phyloP scores from a whole-genome alignment of 2,329 filamentous ascomycete genomes.

The Colletotrichum echinochloae region DNA sequence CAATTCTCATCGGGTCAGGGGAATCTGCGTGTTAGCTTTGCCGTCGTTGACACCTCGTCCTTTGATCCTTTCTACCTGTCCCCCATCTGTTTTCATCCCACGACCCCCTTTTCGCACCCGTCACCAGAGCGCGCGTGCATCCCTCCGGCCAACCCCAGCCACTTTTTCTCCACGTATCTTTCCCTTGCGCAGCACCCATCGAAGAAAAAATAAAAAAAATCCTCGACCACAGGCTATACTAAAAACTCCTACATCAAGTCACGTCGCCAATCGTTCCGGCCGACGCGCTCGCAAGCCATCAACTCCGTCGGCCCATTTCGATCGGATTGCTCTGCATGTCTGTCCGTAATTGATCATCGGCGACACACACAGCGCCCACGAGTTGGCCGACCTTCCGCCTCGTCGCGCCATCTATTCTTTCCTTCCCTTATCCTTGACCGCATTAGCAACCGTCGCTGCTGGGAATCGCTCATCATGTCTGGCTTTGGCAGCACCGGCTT shows the following conservation, averaged over 20 bases:
- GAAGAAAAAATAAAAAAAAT: conserved; percentile 32
- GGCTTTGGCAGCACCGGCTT: conserved; percentile 63
- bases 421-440: conserved; percentile 1
- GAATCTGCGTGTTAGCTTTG: neutral
- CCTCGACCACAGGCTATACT: conserved; percentile 26
- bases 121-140: conserved; percentile 22
- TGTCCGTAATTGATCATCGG: conserved; percentile 33
- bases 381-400: conserved; percentile 9
- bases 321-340: conserved; percentile 30
- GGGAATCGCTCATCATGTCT: conserved; percentile 59
- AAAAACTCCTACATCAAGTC: conserved; percentile 16
- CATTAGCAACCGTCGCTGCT: conserved; percentile 4
- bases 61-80: neutral
- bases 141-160: conserved; percentile 35
- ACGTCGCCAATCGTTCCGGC: conserved; percentile 23
- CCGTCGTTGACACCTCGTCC: neutral
- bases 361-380: conserved; percentile 24
- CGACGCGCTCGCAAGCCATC: conserved; percentile 32
- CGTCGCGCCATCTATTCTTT: conserved; percentile 2
- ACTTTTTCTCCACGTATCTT: conserved; percentile 39
- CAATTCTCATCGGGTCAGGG: neutral
- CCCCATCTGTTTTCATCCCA: neutral
- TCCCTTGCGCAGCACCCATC: conserved; percentile 26
- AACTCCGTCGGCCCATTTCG: conserved; percentile 17
- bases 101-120: neutral